Evolutionary conservation across 495 filamentous ascomycete species (phyloP).

Genomic region (Annulohypoxylon nitens): DNA sequence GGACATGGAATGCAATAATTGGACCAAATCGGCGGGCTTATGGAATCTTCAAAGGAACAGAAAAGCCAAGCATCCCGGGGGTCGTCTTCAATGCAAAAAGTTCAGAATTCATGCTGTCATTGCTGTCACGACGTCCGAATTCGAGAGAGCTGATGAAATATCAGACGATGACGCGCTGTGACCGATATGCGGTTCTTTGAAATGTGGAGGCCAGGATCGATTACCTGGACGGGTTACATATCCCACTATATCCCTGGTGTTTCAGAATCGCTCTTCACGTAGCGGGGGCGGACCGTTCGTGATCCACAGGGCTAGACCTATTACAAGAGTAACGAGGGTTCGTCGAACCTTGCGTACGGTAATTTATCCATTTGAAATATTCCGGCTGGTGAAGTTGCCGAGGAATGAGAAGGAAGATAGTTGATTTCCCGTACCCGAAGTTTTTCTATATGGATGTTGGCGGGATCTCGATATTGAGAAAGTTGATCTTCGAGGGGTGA

Average conservation of each 20-base stretch:
- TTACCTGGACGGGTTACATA: background rate
- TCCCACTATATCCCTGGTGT: constrained; percentile 30
- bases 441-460: background rate
- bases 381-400: constrained; percentile 19
- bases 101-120: constrained; percentile 2
- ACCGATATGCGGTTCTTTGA: constrained; percentile 11
- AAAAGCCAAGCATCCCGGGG: constrained; percentile 3
- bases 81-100: background rate
- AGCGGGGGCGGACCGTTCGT: constrained; percentile 43
- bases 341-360: background rate
- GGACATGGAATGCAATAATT: constrained; percentile 41
- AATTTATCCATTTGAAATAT: background rate
- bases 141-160: constrained; percentile 11
- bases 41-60: constrained; percentile 1
- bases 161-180: constrained; percentile 42
- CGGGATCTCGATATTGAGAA: constrained; percentile 1
- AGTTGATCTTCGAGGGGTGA: background rate
- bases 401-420: background rate
- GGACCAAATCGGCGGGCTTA: constrained; percentile 40
- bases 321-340: constrained; percentile 4
- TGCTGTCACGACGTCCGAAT: background rate
- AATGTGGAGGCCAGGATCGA: constrained; percentile 15
- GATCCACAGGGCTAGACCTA: constrained; percentile 37
- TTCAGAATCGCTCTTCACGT: constrained; percentile 33
- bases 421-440: constrained; percentile 6